Evolutionary conservation across 495 filamentous ascomycete genomes (phyloP).

Genomic region (Bacidia gigantensis): DNA sequence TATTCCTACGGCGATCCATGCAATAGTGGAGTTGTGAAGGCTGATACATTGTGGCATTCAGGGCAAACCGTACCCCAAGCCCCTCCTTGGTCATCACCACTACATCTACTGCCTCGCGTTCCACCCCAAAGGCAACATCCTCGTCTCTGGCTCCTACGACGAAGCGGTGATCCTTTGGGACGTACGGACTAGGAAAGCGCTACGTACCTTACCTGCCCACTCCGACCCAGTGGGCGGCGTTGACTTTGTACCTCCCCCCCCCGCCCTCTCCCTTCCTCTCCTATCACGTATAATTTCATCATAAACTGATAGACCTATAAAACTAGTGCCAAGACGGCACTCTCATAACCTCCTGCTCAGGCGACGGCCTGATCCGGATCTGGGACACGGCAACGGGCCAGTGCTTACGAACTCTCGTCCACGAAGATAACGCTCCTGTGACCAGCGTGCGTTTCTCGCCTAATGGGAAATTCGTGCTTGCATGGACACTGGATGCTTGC

Average conservation of each 20-base stretch:
- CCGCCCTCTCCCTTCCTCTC: background rate
- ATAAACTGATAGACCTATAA: background rate
- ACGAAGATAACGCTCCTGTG: conserved; percentile 90
- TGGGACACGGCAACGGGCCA: conserved; percentile 96
- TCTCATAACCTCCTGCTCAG: conserved; percentile 73
- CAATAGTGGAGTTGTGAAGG: conserved; percentile 9
- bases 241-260: conserved; percentile 53
- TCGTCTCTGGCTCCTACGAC: conserved; percentile 89
- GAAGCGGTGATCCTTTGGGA: conserved; percentile 97
- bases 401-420: conserved; percentile 83
- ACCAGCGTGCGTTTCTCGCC: conserved; percentile 85
- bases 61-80: conserved; percentile 47
- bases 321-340: conserved; percentile 51
- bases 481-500: conserved; percentile 80
- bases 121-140: conserved; percentile 89
- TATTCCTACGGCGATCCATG: background rate
- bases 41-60: conserved; percentile 4
- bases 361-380: conserved; percentile 81
- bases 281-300: background rate
- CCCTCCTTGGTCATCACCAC: conserved; percentile 80
- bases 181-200: conserved; percentile 64
- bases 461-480: conserved; percentile 83
- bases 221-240: conserved; percentile 89
- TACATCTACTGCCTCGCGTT: conserved; percentile 91
- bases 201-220: conserved; percentile 87